A percentile compares a stretch with the other conserved stretches of the same genome.
Conservation (phyloP, 2,329 filamentous ascomycete genomes). For the Ceratocystis colombiana region DNA sequence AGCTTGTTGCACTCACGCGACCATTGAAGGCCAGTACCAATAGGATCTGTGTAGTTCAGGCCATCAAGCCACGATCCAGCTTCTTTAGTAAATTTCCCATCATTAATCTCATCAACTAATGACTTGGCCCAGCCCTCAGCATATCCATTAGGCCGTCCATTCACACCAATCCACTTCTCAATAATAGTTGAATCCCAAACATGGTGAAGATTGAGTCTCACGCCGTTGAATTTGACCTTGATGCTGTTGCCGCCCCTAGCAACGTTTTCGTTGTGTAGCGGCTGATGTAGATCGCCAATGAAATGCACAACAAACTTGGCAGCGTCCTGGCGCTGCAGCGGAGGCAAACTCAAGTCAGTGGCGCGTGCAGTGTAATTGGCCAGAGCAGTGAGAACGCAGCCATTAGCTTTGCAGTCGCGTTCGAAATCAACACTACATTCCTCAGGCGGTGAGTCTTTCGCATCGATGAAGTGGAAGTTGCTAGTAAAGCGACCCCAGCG, state of each 20-base stretch:
- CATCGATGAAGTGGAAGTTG: constrained; percentile 60
- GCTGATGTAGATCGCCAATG: constrained; percentile 60
- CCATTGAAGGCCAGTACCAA: constrained; percentile 51
- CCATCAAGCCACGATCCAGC: constrained; percentile 47
- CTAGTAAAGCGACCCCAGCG: constrained; percentile 52
- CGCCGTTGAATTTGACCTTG: constrained; percentile 49
- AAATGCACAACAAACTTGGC: constrained; percentile 61
- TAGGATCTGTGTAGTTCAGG: constrained; percentile 45
- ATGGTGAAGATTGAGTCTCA: constrained; percentile 55
- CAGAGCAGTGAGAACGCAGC: constrained; percentile 53
- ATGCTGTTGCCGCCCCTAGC: constrained; percentile 59
- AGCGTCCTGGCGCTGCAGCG: constrained; percentile 45
- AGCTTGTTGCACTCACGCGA: constrained; percentile 52
- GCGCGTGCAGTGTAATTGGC: constrained; percentile 51
- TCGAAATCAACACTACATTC: constrained; percentile 48
- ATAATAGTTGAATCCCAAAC: constrained; percentile 65
- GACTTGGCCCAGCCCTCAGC: constrained; percentile 48
- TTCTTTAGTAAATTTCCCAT: constrained; percentile 44
- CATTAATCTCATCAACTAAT: constrained; percentile 45
- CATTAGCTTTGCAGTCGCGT: constrained; percentile 51
- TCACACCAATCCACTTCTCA: constrained; percentile 53
- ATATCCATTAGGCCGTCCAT: constrained; percentile 40
- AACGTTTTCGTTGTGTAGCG: constrained; percentile 55
- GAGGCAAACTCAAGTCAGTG: constrained; percentile 38
- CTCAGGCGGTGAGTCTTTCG: constrained; percentile 50